Conservation (phyloP, 495 filamentous ascomycete species). For the Astrothelium subdiscretum region DNA sequence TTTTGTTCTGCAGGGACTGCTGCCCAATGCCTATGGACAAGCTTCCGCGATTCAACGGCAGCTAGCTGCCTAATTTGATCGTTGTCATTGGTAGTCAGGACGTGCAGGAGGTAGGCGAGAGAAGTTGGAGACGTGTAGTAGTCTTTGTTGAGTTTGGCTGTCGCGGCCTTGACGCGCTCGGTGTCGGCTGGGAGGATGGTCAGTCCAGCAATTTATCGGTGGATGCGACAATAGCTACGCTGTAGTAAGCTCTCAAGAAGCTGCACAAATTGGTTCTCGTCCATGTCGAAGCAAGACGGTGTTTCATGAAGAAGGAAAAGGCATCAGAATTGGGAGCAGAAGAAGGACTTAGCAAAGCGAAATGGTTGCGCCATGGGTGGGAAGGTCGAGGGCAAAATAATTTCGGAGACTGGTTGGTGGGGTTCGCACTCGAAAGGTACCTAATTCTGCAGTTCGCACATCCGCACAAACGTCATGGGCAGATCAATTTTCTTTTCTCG, state of each 20-base stretch:
- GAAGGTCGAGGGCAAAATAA: too few species aligned
- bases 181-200: conserved; percentile 51
- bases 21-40: conserved; percentile 80
- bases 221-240: conserved; percentile 23
- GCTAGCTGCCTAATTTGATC: conserved; percentile 72
- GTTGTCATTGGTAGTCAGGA: conserved; percentile 63
- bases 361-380: too few species aligned
- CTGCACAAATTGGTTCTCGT: conserved; percentile 35
- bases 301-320: neutral
- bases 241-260: conserved; percentile 35
- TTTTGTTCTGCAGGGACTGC: conserved; percentile 53
- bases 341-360: neutral
- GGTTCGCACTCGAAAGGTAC: too few species aligned
- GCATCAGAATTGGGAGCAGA: neutral
- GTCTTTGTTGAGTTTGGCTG: conserved; percentile 76
- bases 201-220: neutral
- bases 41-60: conserved; percentile 70
- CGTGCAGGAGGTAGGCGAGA: conserved; percentile 70
- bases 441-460: too few species aligned
- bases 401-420: too few species aligned
- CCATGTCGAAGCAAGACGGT: conserved; percentile 22
- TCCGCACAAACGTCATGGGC: too few species aligned
- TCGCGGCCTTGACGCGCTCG: conserved; percentile 73
- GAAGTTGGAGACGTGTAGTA: conserved; percentile 80
- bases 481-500: too few species aligned